Evolutionary conservation across 176 grass and related monocot species (phyloP), one percentile per base, ranked within the genome.

Genomic region (Elaeis guineensis): DNA sequence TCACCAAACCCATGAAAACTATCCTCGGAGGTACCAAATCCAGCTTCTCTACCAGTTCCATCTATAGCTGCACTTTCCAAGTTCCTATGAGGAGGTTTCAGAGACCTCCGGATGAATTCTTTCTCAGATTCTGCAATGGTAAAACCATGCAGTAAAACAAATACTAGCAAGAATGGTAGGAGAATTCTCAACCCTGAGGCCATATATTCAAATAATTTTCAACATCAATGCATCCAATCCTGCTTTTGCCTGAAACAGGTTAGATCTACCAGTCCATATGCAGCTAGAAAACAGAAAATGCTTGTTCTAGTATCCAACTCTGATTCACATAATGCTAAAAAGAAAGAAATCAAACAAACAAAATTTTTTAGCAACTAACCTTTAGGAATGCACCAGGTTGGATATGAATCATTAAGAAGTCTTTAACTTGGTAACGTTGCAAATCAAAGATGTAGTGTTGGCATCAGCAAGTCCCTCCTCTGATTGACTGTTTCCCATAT

Each of bases 21-120:
- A 22, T 52, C n/a, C 55, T 68, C 28, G 7, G 51, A 55, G 62
- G 50, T 26, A 61, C 61, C 61, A 60, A 82, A 65, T 15, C 70
- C 78, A 49, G 69, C 39, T 5, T 30, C 4, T 73, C 75, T 85
- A 39, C 61, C 61, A 5, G 72, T 83, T 70, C 89, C 84, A 55
- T 85, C 82, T 17, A 61, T 72, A 19, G 64, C 69, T 9, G 50
- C 32, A 32, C 32, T 76, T 22, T 70, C 78, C 30, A 84, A 21
- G 53, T 88, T 82, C 72, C 76, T 69, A 56, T 78, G 72, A 19
- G 93, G 93, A 15, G 87, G 76, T 65, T 85, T 83, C 50, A 64
- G 84, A 1, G 75, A 64, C 19, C 61, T 60, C 5, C 50, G 74
- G 4, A 70, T 57, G 54, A 72, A 57, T 59, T 72, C 59, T 0